Evolutionary conservation across 345 rosid species (phyloP).

Genomic region (sweet orange (Citrus sinensis)): DNA sequence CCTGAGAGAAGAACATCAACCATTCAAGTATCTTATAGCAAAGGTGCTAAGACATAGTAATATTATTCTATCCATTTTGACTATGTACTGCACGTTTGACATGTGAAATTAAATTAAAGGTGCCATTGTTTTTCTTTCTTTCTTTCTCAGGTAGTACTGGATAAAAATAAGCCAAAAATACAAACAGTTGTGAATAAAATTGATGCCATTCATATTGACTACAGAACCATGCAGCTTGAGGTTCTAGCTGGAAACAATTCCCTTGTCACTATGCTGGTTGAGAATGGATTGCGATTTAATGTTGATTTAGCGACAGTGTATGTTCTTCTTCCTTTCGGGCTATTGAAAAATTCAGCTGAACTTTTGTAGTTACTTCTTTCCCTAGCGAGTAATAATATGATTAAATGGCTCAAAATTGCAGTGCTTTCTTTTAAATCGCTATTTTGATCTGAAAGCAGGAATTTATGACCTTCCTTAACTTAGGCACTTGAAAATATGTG

Average conservation of each 20-base stretch:
- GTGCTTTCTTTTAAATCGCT: neutral
- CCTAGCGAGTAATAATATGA: neutral
- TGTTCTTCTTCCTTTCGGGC: conserved; percentile 22
- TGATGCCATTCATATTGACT: conserved; percentile 68
- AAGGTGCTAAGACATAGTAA: conserved; percentile 40
- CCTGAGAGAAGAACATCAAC: conserved; percentile 69
- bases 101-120: conserved; percentile 1
- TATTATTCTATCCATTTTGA: conserved; percentile 4
- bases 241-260: conserved; percentile 93
- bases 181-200: conserved; percentile 88
- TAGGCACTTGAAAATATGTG: neutral
- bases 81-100: neutral
- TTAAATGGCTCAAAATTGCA: neutral
- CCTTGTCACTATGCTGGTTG: conserved; percentile 76
- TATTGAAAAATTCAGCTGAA: conserved; percentile 1
- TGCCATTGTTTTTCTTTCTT: neutral
- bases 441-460: neutral
- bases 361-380: neutral
- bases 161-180: conserved; percentile 88
- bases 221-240: conserved; percentile 88
- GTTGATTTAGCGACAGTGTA: conserved; percentile 90
- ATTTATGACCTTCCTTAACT: neutral
- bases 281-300: conserved; percentile 81
- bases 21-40: conserved; percentile 67
- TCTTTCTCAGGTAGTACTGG: conserved; percentile 67